Conservation (phyloP, 2,329 filamentous ascomycete genomes). For the Onygena corvina region DNA sequence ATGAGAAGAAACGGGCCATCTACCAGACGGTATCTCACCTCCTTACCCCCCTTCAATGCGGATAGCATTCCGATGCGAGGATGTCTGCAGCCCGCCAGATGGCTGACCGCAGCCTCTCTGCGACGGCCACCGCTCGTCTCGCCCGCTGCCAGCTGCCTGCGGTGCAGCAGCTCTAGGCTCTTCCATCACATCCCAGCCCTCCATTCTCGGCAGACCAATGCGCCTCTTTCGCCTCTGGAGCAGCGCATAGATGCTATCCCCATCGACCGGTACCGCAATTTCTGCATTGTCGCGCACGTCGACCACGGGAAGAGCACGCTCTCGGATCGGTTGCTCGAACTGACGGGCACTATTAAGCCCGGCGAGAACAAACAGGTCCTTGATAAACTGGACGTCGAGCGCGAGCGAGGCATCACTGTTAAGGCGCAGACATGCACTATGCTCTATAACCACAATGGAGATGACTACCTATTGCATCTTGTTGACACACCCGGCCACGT, state of each 20-base stretch:
- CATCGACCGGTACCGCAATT: conserved; percentile 60
- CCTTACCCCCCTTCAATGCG: conserved; percentile 18
- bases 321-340: conserved; percentile 79
- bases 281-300: conserved; percentile 97
- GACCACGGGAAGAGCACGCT: conserved; percentile 98
- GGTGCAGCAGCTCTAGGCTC: conserved; percentile 19
- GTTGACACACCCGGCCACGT: conserved; percentile 97
- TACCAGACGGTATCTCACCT: too few species aligned
- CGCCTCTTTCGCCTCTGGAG: conserved; percentile 42
- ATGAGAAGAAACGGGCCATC: too few species aligned
- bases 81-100: conserved; percentile 37
- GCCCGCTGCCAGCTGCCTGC: conserved; percentile 21
- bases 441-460: conserved; percentile 75
- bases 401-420: conserved; percentile 92
- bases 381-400: conserved; percentile 92
- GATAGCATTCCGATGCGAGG: conserved; percentile 33
- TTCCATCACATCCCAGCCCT: conserved; percentile 23
- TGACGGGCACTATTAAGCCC: conserved; percentile 81
- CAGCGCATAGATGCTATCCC: conserved; percentile 42
- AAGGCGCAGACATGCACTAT: conserved; percentile 98
- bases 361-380: conserved; percentile 89
- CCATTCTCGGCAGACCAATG: conserved; percentile 17
- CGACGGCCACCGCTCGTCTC: conserved; percentile 23
- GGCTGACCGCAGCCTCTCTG: conserved; percentile 33
- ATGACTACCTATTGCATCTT: conserved; percentile 86